Evolutionary conservation across 768 basidiomycete genomes (phyloP).

Genomic region (Psilocybe sp.): DNA sequence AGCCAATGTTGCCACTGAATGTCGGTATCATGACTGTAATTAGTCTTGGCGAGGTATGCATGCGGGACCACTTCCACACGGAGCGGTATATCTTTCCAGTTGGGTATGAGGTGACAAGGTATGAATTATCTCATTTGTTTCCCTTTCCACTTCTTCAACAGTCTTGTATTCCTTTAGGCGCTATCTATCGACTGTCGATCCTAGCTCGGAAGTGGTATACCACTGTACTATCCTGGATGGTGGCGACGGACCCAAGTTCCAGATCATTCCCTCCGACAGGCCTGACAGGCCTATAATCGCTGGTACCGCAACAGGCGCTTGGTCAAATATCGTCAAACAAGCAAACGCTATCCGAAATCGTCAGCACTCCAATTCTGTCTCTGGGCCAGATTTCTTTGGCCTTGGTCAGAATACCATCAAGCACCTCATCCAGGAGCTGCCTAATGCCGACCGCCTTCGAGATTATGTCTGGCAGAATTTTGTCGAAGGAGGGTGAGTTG

Average conservation of each 20-base stretch:
- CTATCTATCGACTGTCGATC: constrained; percentile 75
- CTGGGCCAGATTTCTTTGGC: constrained; percentile 87
- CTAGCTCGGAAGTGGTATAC: constrained; percentile 66
- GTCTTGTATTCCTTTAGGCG: constrained; percentile 41
- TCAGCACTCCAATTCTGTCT: constrained; percentile 84
- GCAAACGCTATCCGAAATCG: constrained; percentile 80
- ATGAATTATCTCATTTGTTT: constrained; percentile 14
- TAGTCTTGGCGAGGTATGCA: constrained; percentile 70
- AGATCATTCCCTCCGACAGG: constrained; percentile 73
- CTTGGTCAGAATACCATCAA: constrained; percentile 87
- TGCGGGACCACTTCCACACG: constrained; percentile 83
- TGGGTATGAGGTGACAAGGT: constrained; percentile 82
- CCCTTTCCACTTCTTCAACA: background rate
- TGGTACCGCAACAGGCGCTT: constrained; percentile 86
- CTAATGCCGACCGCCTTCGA: constrained; percentile 63
- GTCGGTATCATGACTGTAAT: constrained; percentile 88
- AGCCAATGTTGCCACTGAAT: constrained; percentile 73
- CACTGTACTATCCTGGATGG: constrained; percentile 83
- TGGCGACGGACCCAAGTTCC: constrained; percentile 83
- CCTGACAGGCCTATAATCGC: constrained; percentile 73
- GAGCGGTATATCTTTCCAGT: constrained; percentile 89
- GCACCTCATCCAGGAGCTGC: constrained; percentile 84
- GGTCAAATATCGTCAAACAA: constrained; percentile 80
- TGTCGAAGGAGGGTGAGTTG: constrained; percentile 78
- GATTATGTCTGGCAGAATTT: constrained; percentile 90